Base-by-base conservation (phyloP, 306 rosid genomes). In the Abrus pulchellus region DNA sequence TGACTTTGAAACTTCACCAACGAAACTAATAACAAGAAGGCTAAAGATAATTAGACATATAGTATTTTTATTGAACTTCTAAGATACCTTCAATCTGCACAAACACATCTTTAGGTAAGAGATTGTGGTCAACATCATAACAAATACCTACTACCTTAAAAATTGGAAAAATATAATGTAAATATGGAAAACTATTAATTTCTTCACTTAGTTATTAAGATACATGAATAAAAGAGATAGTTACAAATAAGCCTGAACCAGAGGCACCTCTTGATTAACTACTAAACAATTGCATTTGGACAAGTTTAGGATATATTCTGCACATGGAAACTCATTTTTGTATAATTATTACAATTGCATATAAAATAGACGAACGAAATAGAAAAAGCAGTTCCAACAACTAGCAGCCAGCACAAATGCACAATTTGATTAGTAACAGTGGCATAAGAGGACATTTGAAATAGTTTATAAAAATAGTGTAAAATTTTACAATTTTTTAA, bases 371-470 rank as follows among this genome's bases (percentile, higher is more conserved):
- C 40, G 40, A 36, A 36, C 2, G 61, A 68, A 64, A 36, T 4
- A 45, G 79, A 77, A 75, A 77, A 45, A 44, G 86, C 50, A 77
- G 11, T 72, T 72, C 55, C 76, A 77, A 61, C 86, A 28, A 83
- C 86, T 56, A 68, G 11, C 0, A 47, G 14, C 56, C 0, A 47
- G 14, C 56, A 62, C 68, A 7, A 59, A 59, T 27, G 32, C 29
- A 62, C 52, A 64, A 64, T 53, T 40, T 7, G 30, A 0, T 33
- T 10, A 48, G 56, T 56, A 27, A 12, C 27, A 68, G 14, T 11
- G 9, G 53, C 53, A 43, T 53, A 30, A 64, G 40, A 20, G 20
- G 20, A 20, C 20, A 20, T 20, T 20, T 20, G 20, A 52, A 49
- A 1, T 12, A 66, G 28, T 65, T 40, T 36, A 20, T 20, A 20